Base-by-base conservation (phyloP, 495 filamentous ascomycete genomes). In the Aspergillus baeticus region DNA sequence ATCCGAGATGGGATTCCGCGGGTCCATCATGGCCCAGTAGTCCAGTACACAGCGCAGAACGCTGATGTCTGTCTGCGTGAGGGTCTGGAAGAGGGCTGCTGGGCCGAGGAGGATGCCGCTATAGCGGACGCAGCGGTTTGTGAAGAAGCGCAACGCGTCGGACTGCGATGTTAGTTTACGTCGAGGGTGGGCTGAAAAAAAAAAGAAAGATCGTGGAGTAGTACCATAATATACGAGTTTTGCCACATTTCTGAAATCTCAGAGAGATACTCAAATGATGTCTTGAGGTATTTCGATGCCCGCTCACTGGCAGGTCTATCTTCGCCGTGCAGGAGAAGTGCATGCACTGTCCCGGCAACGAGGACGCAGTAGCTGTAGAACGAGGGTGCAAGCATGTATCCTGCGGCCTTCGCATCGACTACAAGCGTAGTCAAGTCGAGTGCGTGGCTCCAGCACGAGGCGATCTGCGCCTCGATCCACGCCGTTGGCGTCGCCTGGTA, bases 1-100 rank as follows among this genome's bases (percentile, higher is more conserved):
- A 10, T 53, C 57, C 33, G 62, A 59, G 11, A 64, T 58, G 13
- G 61, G 61, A 41, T 61, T 66, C 18, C 39, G 51, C 13, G 64
- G 58, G 42, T 66, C 61, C 64, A 66, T 66, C 61, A 66, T 63
- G 13, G 58, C 47, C 64, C 64, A 66, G 47, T 64, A 66, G 43
- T 66, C 64, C 18, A 66, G 20, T 0, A 66, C 53, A 5, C 51
- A 55, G 34, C 42, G 51, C 10, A 64, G 36, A 15, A 66, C 55
- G 36, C 50, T 55, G 4, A 43, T 17, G 38, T 66, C 64, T 1
- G 58, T 61, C 13, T 41, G 14, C 13, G 54, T 61, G 26, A 66
- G 55, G 18, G 59, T 58, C 26, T 54, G 47, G 20, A 62, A 20
- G n/a, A 53, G 52, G 13, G 61, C 61, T 10, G 53, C 33, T n/a